Evolutionary conservation across 495 filamentous ascomycete species (phyloP), one percentile per base, ranked within the genome.

Genomic region (Hyaloscypha variabilis): DNA sequence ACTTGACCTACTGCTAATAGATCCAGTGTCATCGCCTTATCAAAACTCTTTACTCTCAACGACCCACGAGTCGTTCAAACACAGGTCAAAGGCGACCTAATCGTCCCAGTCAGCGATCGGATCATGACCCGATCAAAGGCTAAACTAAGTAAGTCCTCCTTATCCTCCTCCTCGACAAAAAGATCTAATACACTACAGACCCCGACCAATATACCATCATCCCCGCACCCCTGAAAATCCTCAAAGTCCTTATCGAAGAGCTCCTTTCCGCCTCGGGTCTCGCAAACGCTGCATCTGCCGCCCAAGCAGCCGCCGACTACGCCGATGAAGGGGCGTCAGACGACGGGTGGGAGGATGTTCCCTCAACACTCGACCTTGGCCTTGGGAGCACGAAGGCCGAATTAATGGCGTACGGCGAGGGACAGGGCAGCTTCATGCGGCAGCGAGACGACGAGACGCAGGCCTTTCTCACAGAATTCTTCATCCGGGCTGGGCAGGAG

Each of bases 231-330:
- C 80, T 99, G 72, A 99, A 99, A 79, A 97, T 99, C 72, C 78
- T 97, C 77, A 99, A 99, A 79, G 90, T 99, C 8, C 85, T 99
- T 0, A 87, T 97, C 57, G 90, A 96, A 73, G 95, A 99, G 76
- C 84, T 99, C 28, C 80, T 80, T 24, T 88, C 90, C 4, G 88
- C 90, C 19, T 83, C 80, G 14, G 81, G 80, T 46, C 69, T 66
- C 21, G 68, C 74, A 8, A 77, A 70, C 8, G 77, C 77, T 0
- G 69, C 78, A 25, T 73, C 68, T 57, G 84, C 88, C 14, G 81
- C 84, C 30, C 85, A 83, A 1, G 80, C 79, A 1, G 82, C 83
- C 0, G 83, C 81, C 0, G 82, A 84, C 23, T 76, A 85, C 21
- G 83, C 85, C 42, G 82, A 79, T 51, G 83, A 83, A 51, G 88